Base-by-base conservation (phyloP, 192 early-diverging fungal genomes). In the Allomyces macrogynus region DNA sequence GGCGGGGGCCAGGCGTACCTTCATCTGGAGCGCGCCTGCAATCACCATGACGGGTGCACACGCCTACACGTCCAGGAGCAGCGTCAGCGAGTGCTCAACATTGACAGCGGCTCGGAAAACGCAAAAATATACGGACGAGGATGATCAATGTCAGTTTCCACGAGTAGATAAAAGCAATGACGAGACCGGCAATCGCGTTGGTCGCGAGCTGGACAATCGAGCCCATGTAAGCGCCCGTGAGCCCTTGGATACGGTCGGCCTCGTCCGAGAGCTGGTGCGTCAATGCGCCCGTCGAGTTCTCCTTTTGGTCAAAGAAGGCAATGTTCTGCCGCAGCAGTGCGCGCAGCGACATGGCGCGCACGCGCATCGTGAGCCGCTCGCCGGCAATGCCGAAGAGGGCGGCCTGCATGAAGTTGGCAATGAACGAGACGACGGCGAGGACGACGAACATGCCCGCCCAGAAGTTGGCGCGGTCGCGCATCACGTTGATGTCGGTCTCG, bases 111-210 rank as follows among this genome's bases (percentile, higher is more conserved):
- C 32, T 3, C 32, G 32, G 32, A 40, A 40, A 40, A 40, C 0
- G 8, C 3, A 40, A 40, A 7, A 7, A 40, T 40, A 8, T 7
- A 40, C 32, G 32, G 32, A 40, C 72, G 24, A 88, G 62, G 67
- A 85, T 76, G 23, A 97, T 86, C 62, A 93, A 68, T 9, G 92
- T 88, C 65, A 97, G 73, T 43, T 85, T 77, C 92, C 92, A 95
- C 61, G 82, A 80, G 40, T 80, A 69, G 3, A 65, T 44, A 68
- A 97, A 91, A 5, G 91, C 84, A 67, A 95, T 76, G 10, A 69
- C 32, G 2, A 88, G 32, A 40, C 78, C 78, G 5, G 75, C 67
- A 4, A 69, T 24, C 22, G 81, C 40, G 32, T 5, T 24, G 12
- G 70, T 61, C 12, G 63, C 8, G 14, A 68, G 71, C 0, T 64